These are phyloP conservation scores for Entomortierella parvispora DNA, from an alignment of 192 early-diverging fungal genomes.

Conservation along the genomic window DNA sequence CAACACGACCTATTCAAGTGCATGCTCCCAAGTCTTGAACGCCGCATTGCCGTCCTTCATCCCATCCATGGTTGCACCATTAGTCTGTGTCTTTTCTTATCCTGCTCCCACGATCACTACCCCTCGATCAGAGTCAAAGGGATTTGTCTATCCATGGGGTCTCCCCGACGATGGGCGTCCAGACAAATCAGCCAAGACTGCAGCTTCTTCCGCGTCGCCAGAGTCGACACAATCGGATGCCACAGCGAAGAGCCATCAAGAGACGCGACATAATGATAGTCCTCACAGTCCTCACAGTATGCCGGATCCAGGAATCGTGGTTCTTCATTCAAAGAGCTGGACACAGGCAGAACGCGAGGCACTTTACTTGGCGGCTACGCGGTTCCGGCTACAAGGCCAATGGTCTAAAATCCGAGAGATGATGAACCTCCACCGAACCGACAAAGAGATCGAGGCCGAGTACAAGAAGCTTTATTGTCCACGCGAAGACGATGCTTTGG, in stretches of 20 bases:
- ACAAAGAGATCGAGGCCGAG: conserved; percentile 32
- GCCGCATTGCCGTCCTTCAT: conserved; percentile 38
- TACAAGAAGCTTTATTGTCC: conserved; percentile 28
- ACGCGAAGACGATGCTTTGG: neutral
- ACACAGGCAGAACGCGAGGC: conserved; percentile 28
- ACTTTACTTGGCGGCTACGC: conserved; percentile 27
- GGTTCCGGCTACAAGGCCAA: conserved; percentile 14
- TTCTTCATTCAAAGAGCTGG: conserved; percentile 25
- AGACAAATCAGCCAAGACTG: too few relatives aligned
- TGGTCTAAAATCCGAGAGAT: conserved; percentile 45
- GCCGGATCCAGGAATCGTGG: conserved; percentile 18
- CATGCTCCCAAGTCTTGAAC: conserved; percentile 16
- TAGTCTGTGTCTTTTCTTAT: conserved; percentile 37
- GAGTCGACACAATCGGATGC: neutral
- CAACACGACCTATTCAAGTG: conserved; percentile 3
- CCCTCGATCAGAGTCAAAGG: neutral
- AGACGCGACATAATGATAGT: neutral
- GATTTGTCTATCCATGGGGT: conserved; percentile 35
- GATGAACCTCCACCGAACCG: conserved; percentile 39
- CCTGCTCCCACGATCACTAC: conserved; percentile 8
- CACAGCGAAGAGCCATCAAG: neutral
- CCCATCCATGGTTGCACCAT: conserved; percentile 34
- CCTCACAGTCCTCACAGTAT: neutral
- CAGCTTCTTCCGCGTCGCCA: neutral
- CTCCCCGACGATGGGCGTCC: conserved; percentile 5